Evolutionary conservation across 129 eudicot genomes (phyloP), one percentile per base, ranked within the genome.

Genomic region (Flaveria sonorensis): DNA sequence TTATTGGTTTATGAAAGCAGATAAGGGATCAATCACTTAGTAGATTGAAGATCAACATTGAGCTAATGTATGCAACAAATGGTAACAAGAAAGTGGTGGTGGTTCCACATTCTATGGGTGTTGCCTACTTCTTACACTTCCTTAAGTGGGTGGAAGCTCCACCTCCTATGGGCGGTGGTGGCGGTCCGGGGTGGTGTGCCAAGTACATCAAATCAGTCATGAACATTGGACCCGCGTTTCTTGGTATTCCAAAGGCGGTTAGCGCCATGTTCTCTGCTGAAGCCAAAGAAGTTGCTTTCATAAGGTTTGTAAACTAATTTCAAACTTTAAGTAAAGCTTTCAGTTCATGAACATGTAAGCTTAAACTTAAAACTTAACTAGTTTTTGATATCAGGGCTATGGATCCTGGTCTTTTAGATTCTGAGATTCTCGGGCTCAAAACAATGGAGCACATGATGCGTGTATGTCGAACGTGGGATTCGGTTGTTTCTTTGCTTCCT

Each of bases 71-170:
- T 53, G 74, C 80, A 36, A 86, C 92, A 36, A 92, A 92, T 40
- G 97, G 98, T 6, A 57, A 87, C 79, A 88, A 90, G 83, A 93
- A 90, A 85, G 98, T 93, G 85, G 97, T 93, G 82, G 98, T 93
- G 88, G 88, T 93, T 78, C 97, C 98, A 20, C 98, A 93, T 79
- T 93, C 98, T 0, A 93, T 93, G 98, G 98, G 98, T 9, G 92
- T 75, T 28, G 85, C 74, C 70, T 93, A 88, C 85, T 93, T 93
- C 71, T 82, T 93, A 60, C 98, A 93, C 79, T 93, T 93, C 75
- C 84, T 93, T 45, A 92, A 92, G 79, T 92, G 97, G 97, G 97
- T 92, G 48, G 97, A 92, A 73, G 50, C 93, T 16, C 86, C 88
- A 1, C 85, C 86, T 2, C 97, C 97, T 0, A 86, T 87, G 86